Evolutionary conservation across 139 green algal genomes (phyloP), one percentile per base, ranked within the genome.

Genomic region (Closterium sp.): DNA sequence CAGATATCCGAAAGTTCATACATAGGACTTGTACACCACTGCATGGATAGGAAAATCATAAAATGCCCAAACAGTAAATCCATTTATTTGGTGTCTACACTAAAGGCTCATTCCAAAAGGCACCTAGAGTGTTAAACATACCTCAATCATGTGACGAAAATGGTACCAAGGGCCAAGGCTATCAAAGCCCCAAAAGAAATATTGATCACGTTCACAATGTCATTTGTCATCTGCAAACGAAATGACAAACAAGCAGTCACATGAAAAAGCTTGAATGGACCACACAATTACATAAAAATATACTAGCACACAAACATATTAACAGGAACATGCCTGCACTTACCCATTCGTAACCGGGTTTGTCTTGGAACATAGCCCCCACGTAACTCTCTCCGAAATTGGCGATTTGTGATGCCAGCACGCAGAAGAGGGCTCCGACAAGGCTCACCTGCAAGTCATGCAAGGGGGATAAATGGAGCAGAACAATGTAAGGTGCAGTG

Each of bases 131-230:
- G 50, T 21, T 4, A 42, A 3, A 6, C 34, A 70, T 21, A 21
- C 50, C 11, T 70, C 17, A 21, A 24, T 70, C 17, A 70, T 70
- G 10, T 7, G 50, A 70, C 17, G 50, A 70, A 70, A 70, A 13
- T 19, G 7, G 10, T 70, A 70, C 50, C 50, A 17, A 70, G 50
- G 50, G 50, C 50, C 50, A 87, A 31, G n/a, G 84, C 84, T 11
- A 94, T n/a, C 29, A 88, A 10, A 27, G 97, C 96, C 31, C 98
- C 98, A 9, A 99, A 19, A 28, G 87, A 95, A 91, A 99, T 99
- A 94, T 99, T 98, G 1, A 99, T 91, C 34, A 97, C 96, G 92
- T 99, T 99, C 24, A 99, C 97, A 2, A 98, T 34, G 92, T 99
- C 98, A 90, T 99, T 99, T 38, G 94, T 98, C 28, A 99, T 95